Base-by-base conservation (phyloP, 495 filamentous ascomycete species). In the Tetracladium setigerum region DNA sequence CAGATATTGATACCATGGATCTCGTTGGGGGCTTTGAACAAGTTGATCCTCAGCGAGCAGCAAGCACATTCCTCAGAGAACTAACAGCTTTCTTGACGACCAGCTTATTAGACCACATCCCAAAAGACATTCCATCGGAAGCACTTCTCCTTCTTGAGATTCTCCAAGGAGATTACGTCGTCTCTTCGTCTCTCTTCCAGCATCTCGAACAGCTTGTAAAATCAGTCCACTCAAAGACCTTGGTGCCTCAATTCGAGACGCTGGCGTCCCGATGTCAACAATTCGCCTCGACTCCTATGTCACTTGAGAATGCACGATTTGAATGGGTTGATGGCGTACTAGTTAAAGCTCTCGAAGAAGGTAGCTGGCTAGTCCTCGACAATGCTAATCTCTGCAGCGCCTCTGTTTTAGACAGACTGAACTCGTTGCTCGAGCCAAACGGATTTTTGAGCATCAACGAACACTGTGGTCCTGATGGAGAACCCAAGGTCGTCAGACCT, bases 1-100 rank as follows among this genome's bases (percentile, higher is more conserved):
- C 87, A 4, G 94, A 97, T 52, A 86, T 91, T 40, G 94, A 99
- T 63, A 87, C 91, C 13, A 95, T 91, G 80, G 94, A 99, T 59
- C 74, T 99, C 17, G 84, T 99, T 43, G 94, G 94, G 53, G 89
- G 92, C 0, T 99, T 94, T 59, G 94, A 97, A 58, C 94, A 99
- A 65, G 82, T 87, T 30, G 89, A 97, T 61, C 75, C 87, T 41
- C 67, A 80, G 27, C 76, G 91, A 38, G 78, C 81, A 38, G 62
- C 81, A 14, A 78, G 77, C 58, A 66, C 53, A 44, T 78, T 72
- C 50, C 67, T 75, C 49, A 62, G 56, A 27, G 72, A 78, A 45
- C 59, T 95, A 5, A 63, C 69, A 14, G 55, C 66, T 0, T 76
- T 74, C 41, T 63, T 89, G 30, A 73, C 72, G 10, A 58, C 65